These are phyloP conservation scores for Geranium incanum DNA, from an alignment of 441 rosid genomes.

Conservation along the genomic window DNA sequence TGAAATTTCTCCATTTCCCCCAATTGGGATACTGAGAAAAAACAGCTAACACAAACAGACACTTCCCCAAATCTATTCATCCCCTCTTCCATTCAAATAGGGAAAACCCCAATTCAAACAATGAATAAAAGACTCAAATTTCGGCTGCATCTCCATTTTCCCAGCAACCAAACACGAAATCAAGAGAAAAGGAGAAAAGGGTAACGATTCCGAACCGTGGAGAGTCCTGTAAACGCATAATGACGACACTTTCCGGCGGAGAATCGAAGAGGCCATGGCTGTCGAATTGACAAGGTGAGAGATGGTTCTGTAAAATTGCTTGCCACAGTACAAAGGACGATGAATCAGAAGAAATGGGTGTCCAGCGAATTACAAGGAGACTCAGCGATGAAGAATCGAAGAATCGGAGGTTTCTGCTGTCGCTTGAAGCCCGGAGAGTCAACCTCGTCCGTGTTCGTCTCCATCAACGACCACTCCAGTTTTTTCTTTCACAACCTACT, in stretches of 20 bases:
- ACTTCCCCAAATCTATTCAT: neutral
- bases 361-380: constrained; percentile 23
- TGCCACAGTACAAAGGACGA: neutral
- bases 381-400: constrained; percentile 19
- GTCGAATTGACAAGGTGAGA: neutral
- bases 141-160: constrained; percentile 2
- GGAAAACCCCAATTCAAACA: neutral
- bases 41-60: neutral
- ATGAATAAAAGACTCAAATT: neutral
- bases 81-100: neutral
- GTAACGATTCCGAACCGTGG: constrained; percentile 35
- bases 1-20: neutral
- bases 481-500: neutral
- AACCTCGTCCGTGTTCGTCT: constrained; percentile 1
- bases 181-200: neutral
- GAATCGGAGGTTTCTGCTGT: constrained; percentile 22
- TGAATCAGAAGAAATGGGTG: neutral
- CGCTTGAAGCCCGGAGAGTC: constrained; percentile 1
- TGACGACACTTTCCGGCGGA: constrained; percentile 48
- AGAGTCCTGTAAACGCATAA: constrained; percentile 40
- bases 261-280: constrained; percentile 45
- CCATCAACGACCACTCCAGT: neutral
- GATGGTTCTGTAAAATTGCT: neutral
- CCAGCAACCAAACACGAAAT: constrained; percentile 8
- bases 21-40: neutral